A percentile compares a stretch with the other conserved stretches of the same genome.
Evolutionary conservation across 2,329 filamentous ascomycete genomes (phyloP).

Genomic region (Venturia nashicola): DNA sequence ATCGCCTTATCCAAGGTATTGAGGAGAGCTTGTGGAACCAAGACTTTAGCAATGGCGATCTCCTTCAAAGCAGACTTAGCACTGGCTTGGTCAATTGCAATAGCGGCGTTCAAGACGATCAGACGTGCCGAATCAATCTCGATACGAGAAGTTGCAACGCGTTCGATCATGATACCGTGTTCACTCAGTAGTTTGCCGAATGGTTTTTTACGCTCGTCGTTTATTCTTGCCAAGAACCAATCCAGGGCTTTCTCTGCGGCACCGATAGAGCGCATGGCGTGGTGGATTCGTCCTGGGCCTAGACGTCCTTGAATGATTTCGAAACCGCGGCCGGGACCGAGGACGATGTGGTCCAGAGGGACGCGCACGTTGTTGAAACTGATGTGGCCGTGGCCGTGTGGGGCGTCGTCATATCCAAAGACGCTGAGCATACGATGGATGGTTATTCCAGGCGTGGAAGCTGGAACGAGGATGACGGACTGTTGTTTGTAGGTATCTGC

Average conservation of each 20-base stretch:
- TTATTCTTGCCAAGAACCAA: conserved; percentile 86
- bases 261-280: conserved; percentile 92
- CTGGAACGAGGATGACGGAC: conserved; percentile 82
- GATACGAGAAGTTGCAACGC: conserved; percentile 82
- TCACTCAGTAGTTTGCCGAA: conserved; percentile 80
- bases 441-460: conserved; percentile 71
- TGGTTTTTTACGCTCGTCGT: conserved; percentile 79
- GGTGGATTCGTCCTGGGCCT: conserved; percentile 91
- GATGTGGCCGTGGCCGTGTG: conserved; percentile 92
- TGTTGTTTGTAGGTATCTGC: conserved; percentile 76
- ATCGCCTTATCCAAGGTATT: conserved; percentile 88
- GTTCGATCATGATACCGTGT: conserved; percentile 90
- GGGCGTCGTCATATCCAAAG: conserved; percentile 96
- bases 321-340: conserved; percentile 88
- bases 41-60: conserved; percentile 90
- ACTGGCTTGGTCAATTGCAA: conserved; percentile 82
- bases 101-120: conserved; percentile 83
- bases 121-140: conserved; percentile 90
- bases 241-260: conserved; percentile 83
- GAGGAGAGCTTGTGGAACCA: conserved; percentile 71
- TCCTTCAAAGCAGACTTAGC: conserved; percentile 85
- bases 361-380: conserved; percentile 83
- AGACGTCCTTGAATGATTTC: conserved; percentile 97
- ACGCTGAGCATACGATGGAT: conserved; percentile 88
- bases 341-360: conserved; percentile 69